Evolutionary conservation across 2,329 filamentous ascomycete species (phyloP), one percentile per base, ranked within the genome.

Genomic region (Microcyclospora pomicola): DNA sequence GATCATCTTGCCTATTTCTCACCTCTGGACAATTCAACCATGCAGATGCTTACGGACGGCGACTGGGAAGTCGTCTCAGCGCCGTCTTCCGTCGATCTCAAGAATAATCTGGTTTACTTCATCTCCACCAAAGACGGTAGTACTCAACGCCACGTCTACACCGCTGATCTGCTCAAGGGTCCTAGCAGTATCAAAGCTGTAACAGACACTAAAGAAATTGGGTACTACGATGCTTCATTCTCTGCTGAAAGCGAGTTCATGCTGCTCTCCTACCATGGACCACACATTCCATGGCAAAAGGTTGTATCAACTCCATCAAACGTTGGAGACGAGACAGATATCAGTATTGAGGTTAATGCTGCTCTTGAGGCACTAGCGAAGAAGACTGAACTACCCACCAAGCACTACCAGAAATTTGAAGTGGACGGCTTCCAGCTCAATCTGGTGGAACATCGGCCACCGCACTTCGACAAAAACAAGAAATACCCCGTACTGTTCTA

Each of bases 1-100:
- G 84, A 96, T 49, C 91, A 98, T 51, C 66, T 98, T 36, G 91
- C 82, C 0, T 96, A 96, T 62, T 98, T 95, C 56, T 79, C 80
- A 0, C 88, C 91, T 2, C 62, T 96, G 37, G 82, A 96, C 49
- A 87, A 78, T 49, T 67, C 81, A 0, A 67, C 82, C n/a, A 87
- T 91, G 5, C 64, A 83, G 34, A 75, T 93, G 68, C 74, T 98
- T 31, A 98, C 91, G 0, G 77, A 81, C 29, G 91, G 91, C 5
- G 59, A 80, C 27, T 98, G 88, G 87, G 92, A 98, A 59, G 88
- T 98, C 1, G 83, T 85, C 3, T 69, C 80, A 37, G 85, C 82
- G 0, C 85, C 88, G 0, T 83, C 84, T 2, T 31, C 30, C 14
- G 73, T 98, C 15, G 88, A 96, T 55, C 62, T 95, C 30, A 72